Percentiles rank a stretch among this genome's conserved stretches.
These are phyloP conservation scores for Euphorbia schlechtendalii DNA, from an alignment of 441 rosid species.

Conservation along the genomic window DNA sequence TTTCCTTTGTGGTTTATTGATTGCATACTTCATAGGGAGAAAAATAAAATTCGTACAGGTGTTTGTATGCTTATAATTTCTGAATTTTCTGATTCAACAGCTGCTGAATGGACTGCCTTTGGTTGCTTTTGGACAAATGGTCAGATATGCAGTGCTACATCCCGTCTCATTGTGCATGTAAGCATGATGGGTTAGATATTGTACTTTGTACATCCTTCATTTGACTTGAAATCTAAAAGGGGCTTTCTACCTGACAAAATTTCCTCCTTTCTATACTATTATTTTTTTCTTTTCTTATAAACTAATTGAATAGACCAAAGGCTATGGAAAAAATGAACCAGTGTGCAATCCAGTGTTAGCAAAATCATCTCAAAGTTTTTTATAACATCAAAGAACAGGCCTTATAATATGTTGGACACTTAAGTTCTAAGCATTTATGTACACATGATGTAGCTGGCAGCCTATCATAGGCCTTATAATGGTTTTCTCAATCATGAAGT, in stretches of 20 bases:
- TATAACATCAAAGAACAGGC: not conserved
- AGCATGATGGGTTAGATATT: slow-evolving; percentile 23
- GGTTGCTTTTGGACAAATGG: slow-evolving; percentile 99
- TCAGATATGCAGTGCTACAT: slow-evolving; percentile 98
- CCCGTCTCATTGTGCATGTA: slow-evolving; percentile 93
- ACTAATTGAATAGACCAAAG: not conserved
- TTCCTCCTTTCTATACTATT: not conserved
- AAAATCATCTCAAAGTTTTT: not conserved
- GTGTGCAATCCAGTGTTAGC: not conserved
- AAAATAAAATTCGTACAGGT: not conserved
- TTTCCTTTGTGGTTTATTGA: not conserved
- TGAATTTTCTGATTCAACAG: slow-evolving; percentile 34
- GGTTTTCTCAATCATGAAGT: not conserved
- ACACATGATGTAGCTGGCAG: not conserved
- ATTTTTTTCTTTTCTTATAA: not conserved
- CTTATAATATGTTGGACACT: not conserved
- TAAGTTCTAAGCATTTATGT: not conserved
- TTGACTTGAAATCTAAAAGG: not conserved
- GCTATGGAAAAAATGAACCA: not conserved
- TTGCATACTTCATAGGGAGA: not conserved
- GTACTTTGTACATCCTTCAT: slow-evolving; percentile 8
- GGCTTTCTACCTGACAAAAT: not conserved
- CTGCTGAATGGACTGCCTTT: slow-evolving; percentile 88
- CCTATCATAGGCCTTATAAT: not conserved
- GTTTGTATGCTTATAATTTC: slow-evolving; percentile 7